Evolutionary conservation across 169 alveolate genomes (phyloP), one percentile per base, ranked within the genome.

Genomic region (Pseudocohnilembus persalinus): DNA sequence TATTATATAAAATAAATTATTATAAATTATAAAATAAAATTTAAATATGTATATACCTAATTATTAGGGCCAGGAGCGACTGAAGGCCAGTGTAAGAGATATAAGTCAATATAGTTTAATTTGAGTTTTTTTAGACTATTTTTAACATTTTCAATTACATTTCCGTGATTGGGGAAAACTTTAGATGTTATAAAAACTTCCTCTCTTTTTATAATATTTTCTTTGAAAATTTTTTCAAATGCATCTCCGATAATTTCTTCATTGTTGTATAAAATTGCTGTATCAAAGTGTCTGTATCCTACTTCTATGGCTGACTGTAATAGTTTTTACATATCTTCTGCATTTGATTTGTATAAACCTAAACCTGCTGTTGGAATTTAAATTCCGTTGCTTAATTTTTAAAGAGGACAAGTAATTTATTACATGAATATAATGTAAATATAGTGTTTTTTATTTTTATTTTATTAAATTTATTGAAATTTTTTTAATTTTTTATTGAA

Each of bases 281-380:
- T 83, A 65, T 92, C 95, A 29, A 92, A 87, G 34, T 87, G 92
- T 76, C 91, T 84, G 83, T 83, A 85, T 27, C 92, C 93, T 28
- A 33, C 33, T 27, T 88, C 85, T 29, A 84, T 25, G 16, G 90
- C 90, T 1, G 32, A 28, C 29, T 73, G 32, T 76, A 49, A 81
- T 29, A 87, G 33, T 32, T 80, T 79, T 30, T 81, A 76, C 35
- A 74, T 73, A 64, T 80, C 91, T 78, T 73, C 75, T 11, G 72
- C 80, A 0, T 81, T 83, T 31, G 74, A 75, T 77, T 84, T 84
- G 79, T 83, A 84, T 0, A 84, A 31, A 34, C 89, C 89, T 15
- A 84, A 29, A 4, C 89, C 89, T 11, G 77, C 30, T 15, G 73
- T 30, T 29, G 89, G 89, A 82, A 84, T 84, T 4, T 28, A 4